Conservation (phyloP, 2,329 filamentous ascomycete genomes). For the Onygenales sp. region DNA sequence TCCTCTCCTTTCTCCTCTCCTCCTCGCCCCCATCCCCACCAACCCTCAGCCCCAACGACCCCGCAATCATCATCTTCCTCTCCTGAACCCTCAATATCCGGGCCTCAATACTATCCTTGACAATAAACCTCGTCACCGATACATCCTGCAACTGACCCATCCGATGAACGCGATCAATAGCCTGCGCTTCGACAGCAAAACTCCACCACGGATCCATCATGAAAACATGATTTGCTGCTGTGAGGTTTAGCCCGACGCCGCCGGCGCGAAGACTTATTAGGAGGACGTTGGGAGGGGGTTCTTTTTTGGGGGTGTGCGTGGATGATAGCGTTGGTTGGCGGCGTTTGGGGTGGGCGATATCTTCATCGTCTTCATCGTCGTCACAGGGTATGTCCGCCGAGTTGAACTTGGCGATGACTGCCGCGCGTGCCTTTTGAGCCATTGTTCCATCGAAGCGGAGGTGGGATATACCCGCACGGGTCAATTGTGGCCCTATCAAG, state of each 20-base stretch:
- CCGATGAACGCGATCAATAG: conserved; percentile 92
- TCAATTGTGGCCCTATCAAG: conserved; percentile 74
- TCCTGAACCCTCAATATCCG: conserved; percentile 92
- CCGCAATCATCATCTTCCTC: conserved; percentile 80
- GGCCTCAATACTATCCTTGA: conserved; percentile 85
- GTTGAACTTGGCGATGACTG: conserved; percentile 66
- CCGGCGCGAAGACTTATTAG: conserved; percentile 80
- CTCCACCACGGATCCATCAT: conserved; percentile 99
- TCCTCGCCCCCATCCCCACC: conserved; percentile 79
- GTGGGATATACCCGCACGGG: conserved; percentile 60
- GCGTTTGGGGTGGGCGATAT: conserved; percentile 8
- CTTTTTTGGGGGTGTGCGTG: conserved; percentile 10
- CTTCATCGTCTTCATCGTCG: conserved; percentile 27
- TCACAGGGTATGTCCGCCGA: conserved; percentile 29
- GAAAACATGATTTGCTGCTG: conserved; percentile 77
- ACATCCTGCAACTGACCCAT: conserved; percentile 91
- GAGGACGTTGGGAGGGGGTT: conserved; percentile 45
- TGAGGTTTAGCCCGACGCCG: conserved; percentile 88
- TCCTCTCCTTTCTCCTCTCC: conserved; percentile 78
- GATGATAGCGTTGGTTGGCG: conserved; percentile 6
- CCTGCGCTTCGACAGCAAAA: conserved; percentile 91
- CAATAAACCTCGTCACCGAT: conserved; percentile 77
- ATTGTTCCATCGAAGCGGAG: conserved; percentile 90
- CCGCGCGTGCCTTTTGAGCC: conserved; percentile 72
- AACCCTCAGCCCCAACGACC: conserved; percentile 91